Evolutionary conservation across 495 filamentous ascomycete species (phyloP).

Genomic region (Elasticomyces elasticus): DNA sequence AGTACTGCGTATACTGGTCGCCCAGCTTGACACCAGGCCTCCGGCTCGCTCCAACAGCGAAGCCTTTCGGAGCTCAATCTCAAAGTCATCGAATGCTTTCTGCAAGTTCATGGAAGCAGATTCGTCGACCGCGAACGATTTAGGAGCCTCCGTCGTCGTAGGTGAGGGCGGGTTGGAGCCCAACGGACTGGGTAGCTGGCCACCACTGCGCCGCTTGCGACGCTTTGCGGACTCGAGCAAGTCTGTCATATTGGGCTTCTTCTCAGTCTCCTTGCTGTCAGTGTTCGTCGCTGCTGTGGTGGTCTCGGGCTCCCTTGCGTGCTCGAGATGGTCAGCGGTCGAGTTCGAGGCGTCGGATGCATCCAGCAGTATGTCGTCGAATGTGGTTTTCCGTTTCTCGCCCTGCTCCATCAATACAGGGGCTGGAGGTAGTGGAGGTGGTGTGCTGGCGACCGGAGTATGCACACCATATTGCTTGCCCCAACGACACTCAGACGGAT

Average conservation of each 20-base stretch:
- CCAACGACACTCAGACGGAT: conserved; percentile 34
- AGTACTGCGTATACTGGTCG: conserved; percentile 1
- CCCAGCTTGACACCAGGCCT: conserved; percentile 6
- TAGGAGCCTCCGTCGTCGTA: background rate
- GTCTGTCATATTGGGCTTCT: conserved; percentile 16
- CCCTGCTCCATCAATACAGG: background rate
- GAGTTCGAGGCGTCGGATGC: background rate
- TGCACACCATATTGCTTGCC: conserved; percentile 22
- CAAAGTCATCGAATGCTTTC: conserved; percentile 16
- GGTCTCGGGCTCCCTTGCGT: background rate
- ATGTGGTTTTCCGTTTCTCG: conserved; percentile 2
- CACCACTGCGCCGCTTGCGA: conserved; percentile 10
- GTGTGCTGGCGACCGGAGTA: background rate
- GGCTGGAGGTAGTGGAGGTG: background rate
- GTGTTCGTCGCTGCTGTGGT: background rate
- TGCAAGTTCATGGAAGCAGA: conserved; percentile 2
- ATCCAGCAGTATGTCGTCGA: conserved; percentile 14
- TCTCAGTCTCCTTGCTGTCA: background rate
- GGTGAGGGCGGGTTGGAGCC: conserved; percentile 10
- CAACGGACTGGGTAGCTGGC: conserved; percentile 9
- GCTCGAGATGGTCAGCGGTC: conserved; percentile 2
- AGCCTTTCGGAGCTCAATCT: conserved; percentile 11
- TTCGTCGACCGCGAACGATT: background rate
- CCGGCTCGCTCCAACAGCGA: conserved; percentile 8
- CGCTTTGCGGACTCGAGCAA: conserved; percentile 13